Evolutionary conservation across 805 yeast species (phyloP).

Genomic region (Hanseniaspora mollemarum): DNA sequence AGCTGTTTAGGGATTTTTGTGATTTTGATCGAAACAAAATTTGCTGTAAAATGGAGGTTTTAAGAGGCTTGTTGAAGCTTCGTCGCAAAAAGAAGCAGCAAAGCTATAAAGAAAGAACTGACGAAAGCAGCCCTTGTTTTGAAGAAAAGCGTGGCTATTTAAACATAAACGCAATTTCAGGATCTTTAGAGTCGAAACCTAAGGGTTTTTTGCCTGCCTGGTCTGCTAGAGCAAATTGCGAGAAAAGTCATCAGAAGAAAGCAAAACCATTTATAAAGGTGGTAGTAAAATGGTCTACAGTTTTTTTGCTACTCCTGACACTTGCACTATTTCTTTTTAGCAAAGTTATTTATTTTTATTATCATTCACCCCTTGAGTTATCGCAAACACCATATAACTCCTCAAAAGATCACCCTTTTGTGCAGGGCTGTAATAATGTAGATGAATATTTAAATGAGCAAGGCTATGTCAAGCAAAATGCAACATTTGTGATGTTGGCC

Average conservation of each 20-base stretch:
- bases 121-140: neutral
- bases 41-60: neutral
- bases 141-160: neutral
- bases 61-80: neutral
- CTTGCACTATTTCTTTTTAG: neutral
- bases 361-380: neutral
- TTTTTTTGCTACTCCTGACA: neutral
- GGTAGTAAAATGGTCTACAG: too few relatives aligned
- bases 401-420: constrained; percentile 38
- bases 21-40: constrained; percentile 21
- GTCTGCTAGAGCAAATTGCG: too few relatives aligned
- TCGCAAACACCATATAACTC: constrained; percentile 21
- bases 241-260: too few relatives aligned
- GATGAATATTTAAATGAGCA: constrained; percentile 25
- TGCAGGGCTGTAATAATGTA: constrained; percentile 47
- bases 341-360: neutral
- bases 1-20: too few relatives aligned
- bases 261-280: too few relatives aligned
- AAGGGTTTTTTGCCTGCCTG: too few relatives aligned
- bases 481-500: constrained; percentile 74
- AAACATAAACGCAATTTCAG: too few relatives aligned
- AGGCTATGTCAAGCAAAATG: constrained; percentile 48
- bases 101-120: neutral
- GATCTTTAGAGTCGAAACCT: too few relatives aligned
- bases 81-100: neutral